These are phyloP conservation scores for Phytopythium montanum DNA, from an alignment of 352 stramenopile species.

Conservation along the genomic window DNA sequence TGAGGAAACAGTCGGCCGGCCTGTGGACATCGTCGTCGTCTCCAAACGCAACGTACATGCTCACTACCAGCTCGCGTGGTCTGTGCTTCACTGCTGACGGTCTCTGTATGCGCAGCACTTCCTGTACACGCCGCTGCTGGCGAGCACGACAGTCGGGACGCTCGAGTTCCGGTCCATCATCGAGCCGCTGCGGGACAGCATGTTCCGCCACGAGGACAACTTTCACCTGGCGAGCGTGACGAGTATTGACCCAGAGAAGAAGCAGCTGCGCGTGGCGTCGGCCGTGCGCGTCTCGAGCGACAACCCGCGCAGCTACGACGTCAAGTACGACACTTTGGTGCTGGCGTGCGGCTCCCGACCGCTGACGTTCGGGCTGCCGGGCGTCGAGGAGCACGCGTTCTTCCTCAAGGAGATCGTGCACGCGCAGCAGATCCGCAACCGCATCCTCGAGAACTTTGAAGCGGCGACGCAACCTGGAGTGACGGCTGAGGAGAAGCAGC, in stretches of 20 bases:
- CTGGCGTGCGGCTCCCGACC: slow-evolving; percentile 91
- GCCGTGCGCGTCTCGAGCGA: too few species aligned
- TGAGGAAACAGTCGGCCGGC: slow-evolving; percentile 42
- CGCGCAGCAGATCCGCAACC: slow-evolving; percentile 80
- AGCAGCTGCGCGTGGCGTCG: slow-evolving; percentile 68
- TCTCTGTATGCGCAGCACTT: slow-evolving; percentile 85
- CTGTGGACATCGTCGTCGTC: slow-evolving; percentile 72
- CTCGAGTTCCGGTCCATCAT: slow-evolving; percentile 97
- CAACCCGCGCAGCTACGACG: slow-evolving; percentile 51
- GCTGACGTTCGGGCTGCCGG: slow-evolving; percentile 93
- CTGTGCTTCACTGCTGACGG: not conserved
- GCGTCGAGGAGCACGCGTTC: slow-evolving; percentile 91
- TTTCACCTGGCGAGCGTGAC: slow-evolving; percentile 70
- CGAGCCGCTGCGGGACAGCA: slow-evolving; percentile 90
- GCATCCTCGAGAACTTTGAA: slow-evolving; percentile 93
- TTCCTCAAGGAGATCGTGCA: slow-evolving; percentile 98
- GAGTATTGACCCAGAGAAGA: slow-evolving; percentile 71
- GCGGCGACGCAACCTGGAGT: slow-evolving; percentile 86
- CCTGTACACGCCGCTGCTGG: slow-evolving; percentile 97
- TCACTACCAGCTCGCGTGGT: too few species aligned
- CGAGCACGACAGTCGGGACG: slow-evolving; percentile 93
- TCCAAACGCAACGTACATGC: slow-evolving; percentile 79
- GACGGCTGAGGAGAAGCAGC: slow-evolving; percentile 77
- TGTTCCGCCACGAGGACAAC: slow-evolving; percentile 64
- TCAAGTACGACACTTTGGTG: slow-evolving; percentile 94